Base-by-base conservation (phyloP, 2,329 filamentous ascomycete genomes). In the Fusarium musae region DNA sequence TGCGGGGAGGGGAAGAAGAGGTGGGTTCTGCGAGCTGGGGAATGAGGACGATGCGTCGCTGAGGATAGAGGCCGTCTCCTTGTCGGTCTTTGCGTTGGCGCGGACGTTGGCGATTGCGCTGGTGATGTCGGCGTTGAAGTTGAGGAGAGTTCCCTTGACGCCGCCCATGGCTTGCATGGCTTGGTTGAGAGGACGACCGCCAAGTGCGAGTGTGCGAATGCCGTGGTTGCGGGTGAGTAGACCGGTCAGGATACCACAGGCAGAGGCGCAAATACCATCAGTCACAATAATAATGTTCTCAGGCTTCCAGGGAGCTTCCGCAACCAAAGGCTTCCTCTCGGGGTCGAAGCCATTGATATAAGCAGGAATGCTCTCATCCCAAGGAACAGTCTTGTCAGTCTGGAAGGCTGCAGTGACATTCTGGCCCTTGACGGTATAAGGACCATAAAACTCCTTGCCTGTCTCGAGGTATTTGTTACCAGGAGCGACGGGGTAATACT, bases 121-220 rank as follows among this genome's bases (percentile, higher is more conserved):
- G 15, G 68, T 34, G 15, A 78, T 65, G 21, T 77, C 71, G 1
- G 57, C 36, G 60, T 73, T 65, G 59, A 58, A 59, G 17, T 53
- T 66, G 53, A 73, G 70, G 75, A 80, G 5, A 68, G 74, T 82
- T 37, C 91, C 91, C 75, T 91, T 90, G 53, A 89, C 86, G n/a
- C 91, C 91, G n/a, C 91, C 90, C 23, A 92, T 84, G 9, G 85
- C 86, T 82, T 92, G 89, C 83, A 91, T 92, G 2, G 87, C 85
- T 0, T 82, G 81, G 1, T 83, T 75, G 16, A 82, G 80, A 1
- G 91, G 87, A 2, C 88, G 87, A 4, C 92, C 92, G 15, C 92
- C 91, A n/a, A 91, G 83, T 4, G 85, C 85, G 32, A 92, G 59
- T 2, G 76, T 78, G 19, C 76, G 76, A 37, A 78, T 62, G 5